Conservation (phyloP, 805 yeast species). For the Schwanniomyces yamadae region DNA sequence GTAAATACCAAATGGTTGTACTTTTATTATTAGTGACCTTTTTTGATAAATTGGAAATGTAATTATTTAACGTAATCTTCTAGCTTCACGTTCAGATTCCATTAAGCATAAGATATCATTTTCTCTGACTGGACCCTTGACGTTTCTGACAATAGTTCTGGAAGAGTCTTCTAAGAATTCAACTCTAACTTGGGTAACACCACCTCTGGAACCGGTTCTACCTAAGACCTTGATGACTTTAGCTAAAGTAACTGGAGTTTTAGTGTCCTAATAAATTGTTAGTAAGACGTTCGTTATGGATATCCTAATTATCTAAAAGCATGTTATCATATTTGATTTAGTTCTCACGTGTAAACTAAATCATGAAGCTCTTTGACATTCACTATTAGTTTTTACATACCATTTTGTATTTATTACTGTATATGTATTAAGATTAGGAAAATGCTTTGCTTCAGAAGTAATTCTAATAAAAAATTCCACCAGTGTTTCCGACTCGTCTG, state of each 20-base stretch:
- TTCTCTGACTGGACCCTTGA: slow-evolving; percentile 52
- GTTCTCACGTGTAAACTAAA: no score
- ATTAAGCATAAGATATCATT: slow-evolving; percentile 81
- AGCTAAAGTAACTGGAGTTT: slow-evolving; percentile 94
- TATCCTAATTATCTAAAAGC: no score
- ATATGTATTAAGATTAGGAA: slow-evolving; percentile 3
- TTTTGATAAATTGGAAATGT: slow-evolving; percentile 1
- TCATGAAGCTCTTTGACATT: no score
- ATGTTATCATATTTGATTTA: no score
- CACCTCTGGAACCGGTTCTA: slow-evolving; percentile 99
- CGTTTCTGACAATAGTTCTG: slow-evolving; percentile 51
- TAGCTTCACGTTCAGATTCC: slow-evolving; percentile 99
- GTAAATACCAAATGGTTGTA: no score
- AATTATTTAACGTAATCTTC: slow-evolving; percentile 73
- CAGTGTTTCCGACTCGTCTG: neutral
- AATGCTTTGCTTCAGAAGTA: neutral
- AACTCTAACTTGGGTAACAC: slow-evolving; percentile 56
- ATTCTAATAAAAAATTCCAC: neutral
- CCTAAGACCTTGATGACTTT: slow-evolving; percentile 97
- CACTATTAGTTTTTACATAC: slow-evolving; percentile 18
- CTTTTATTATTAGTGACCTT: slow-evolving; percentile 1
- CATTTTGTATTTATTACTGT: slow-evolving; percentile 16
- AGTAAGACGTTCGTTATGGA: neutral
- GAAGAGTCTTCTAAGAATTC: slow-evolving; percentile 48
- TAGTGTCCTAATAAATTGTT: slow-evolving; percentile 23